Evolutionary conservation across 192 early-diverging fungal species (phyloP).

Genomic region (Umbelopsis sp.): DNA sequence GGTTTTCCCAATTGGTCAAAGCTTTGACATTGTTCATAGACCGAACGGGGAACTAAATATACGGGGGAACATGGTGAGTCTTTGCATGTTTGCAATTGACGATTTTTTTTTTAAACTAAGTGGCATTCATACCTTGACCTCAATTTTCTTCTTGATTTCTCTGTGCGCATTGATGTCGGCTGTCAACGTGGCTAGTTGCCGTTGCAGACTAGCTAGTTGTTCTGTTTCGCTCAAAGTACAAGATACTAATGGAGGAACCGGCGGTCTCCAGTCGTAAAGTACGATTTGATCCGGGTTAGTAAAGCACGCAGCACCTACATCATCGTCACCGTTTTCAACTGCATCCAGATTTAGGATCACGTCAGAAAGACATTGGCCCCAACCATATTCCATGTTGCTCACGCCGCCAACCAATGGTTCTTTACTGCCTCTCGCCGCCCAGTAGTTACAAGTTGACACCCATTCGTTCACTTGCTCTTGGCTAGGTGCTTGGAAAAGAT

Average conservation of each 20-base stretch:
- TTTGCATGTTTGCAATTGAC: no score
- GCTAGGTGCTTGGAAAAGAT: conserved; percentile 84
- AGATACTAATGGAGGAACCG: conserved; percentile 49
- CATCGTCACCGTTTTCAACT: conserved; percentile 24
- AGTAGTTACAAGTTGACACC: conserved; percentile 91
- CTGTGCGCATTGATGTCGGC: conserved; percentile 72
- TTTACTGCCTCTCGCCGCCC: conserved; percentile 90
- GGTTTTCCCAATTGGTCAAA: conserved; percentile 80
- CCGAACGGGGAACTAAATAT: conserved; percentile 58
- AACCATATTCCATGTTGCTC: conserved; percentile 93
- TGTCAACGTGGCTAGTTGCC: conserved; percentile 65
- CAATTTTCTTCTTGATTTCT: conserved; percentile 53
- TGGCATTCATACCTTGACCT: conserved; percentile 36
- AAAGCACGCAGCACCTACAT: conserved; percentile 30
- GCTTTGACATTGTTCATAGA: conserved; percentile 65
- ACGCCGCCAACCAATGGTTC: conserved; percentile 88
- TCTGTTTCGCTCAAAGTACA: conserved; percentile 44
- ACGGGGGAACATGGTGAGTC: background rate
- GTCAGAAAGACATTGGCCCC: conserved; percentile 62
- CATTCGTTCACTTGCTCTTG: conserved; percentile 78
- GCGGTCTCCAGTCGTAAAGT: conserved; percentile 53
- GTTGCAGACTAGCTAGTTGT: conserved; percentile 67
- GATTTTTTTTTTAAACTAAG: background rate
- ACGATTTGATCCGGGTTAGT: conserved; percentile 33
- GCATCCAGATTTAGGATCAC: conserved; percentile 33